These are phyloP conservation scores for Pisolithus thermaeus DNA, from an alignment of 1,284 basidiomycete species.

Conservation along the genomic window DNA sequence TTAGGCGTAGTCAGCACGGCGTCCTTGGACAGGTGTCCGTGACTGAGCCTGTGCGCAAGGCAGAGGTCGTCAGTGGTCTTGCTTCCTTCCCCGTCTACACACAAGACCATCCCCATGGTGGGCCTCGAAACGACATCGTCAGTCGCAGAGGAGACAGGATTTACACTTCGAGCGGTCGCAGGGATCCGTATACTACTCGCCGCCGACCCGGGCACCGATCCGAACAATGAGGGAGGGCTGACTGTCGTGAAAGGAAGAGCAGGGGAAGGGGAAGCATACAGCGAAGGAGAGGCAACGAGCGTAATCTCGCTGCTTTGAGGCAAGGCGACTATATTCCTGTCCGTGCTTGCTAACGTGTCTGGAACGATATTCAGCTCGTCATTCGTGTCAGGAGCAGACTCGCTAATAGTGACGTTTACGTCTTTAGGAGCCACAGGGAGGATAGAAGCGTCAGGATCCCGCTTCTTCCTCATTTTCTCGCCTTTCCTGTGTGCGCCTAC, in stretches of 20 bases:
- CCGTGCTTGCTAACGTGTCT: background rate
- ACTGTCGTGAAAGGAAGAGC: background rate
- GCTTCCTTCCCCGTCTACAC: background rate
- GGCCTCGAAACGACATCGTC: background rate
- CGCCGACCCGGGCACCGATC: background rate
- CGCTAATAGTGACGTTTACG: background rate
- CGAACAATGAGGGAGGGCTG: background rate
- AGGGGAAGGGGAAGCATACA: background rate
- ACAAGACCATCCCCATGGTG: background rate
- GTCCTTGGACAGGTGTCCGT: background rate
- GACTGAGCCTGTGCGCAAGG: background rate
- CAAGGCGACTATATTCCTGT: background rate
- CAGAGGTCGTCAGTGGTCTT: background rate
- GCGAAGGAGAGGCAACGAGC: background rate
- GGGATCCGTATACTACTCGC: background rate
- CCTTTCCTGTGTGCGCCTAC: background rate
- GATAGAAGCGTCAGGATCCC: background rate
- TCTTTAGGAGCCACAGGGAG: background rate
- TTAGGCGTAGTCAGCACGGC: background rate
- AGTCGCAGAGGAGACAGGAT: background rate
- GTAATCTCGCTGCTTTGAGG: background rate
- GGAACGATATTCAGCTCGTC: background rate
- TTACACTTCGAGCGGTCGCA: background rate
- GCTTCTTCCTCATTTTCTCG: background rate
- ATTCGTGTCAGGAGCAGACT: background rate